Evolutionary conservation across 805 yeast genomes (phyloP), one percentile per base, ranked within the genome.

Genomic region (Candida rishiriensis): DNA sequence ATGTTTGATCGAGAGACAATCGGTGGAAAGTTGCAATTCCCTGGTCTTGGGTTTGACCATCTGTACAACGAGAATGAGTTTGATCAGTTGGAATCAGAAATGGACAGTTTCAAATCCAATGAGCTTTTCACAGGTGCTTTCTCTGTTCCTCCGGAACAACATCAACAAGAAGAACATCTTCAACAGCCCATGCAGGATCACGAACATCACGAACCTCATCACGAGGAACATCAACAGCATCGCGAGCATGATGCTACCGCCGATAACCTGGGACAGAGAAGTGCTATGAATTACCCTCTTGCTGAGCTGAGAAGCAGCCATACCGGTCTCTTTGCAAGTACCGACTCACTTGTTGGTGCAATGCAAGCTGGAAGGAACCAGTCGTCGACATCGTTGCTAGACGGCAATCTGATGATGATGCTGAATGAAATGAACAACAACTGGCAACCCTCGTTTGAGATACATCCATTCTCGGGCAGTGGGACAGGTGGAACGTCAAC

Each of bases 361-460:
- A n/a, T 10, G 28, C 29, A 35, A 29, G 21, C 6, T 13, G 33
- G 33, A 13, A 30, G 33, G 14, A 13, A 5, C 5, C 14, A 30
- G 13, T 30, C 33, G 13, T 12, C 29, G 13, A 14, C 8, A 9
- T 2, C 13, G 16, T 18, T 28, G 5, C 6, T n/a, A 5, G 38
- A 29, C 15, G 30, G 14, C 4, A 31, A 33, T 10, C 30, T 41
- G 11, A 29, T 34, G n/a, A 32, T 26, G 10, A 37, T 49, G 34
- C n/a, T 49, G 29, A 38, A 37, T 21, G 53, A 46, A 34, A 34
- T 49, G 9, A 49, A 46, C 46, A 46, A 46, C 40, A 49, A 49
- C 31, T 49, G 53, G 53, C 44, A 46, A 30, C 53, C 53, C 7
- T 34, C 44, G 11, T 49, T 49, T 44, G 49, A 46, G n/a, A 39